Evolutionary conservation across 2,329 filamentous ascomycete genomes (phyloP), one percentile per base, ranked within the genome.

Genomic region (Zymoseptoria brevis): DNA sequence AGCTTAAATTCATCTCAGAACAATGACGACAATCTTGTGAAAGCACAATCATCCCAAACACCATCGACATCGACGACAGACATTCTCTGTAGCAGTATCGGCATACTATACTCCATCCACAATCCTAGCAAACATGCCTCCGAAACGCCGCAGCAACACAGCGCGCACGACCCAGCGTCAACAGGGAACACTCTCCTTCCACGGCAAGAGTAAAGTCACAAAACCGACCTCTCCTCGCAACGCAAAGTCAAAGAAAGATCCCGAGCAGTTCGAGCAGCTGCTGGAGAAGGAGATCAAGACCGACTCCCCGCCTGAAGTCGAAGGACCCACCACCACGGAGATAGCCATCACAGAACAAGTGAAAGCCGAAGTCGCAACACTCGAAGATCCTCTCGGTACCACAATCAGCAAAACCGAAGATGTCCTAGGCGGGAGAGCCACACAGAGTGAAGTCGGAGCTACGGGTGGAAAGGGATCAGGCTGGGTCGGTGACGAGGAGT

Each of bases 121-220:
- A 24, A 56, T 50, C 55, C 19, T 30, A 19, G 13, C 22, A 57
- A 67, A 19, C 53, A 80, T 80, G 78, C 73, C 78, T 55, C 76
- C 78, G 19, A 78, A 77, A 65, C 73, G 76, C 55, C 71, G 73
- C 64, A 66, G 70, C 51, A 69, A 74, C 60, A 68, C 76, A 49
- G 68, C 77, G 61, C 72, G 76, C 64, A 67, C 73, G 52, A 73
- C 76, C 58, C 80, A 81, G 66, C 72, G 77, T n/a, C 58, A 59
- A 55, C 83, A 86, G 72, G 76, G 81, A 7, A 86, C 81, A n/a
- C 81, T 87, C 66, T 81, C 83, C 48, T 87, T 88, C 75, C 79
- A 83, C 65, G 75, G 77, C 61, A 76, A 79, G 57, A 67, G 64
- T 61, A 65, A 64, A 60, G 78, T 87, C 66, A 85, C 83, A 57